Conservation (phyloP, 2,329 filamentous ascomycete species). For the Aschersonia sp. region DNA sequence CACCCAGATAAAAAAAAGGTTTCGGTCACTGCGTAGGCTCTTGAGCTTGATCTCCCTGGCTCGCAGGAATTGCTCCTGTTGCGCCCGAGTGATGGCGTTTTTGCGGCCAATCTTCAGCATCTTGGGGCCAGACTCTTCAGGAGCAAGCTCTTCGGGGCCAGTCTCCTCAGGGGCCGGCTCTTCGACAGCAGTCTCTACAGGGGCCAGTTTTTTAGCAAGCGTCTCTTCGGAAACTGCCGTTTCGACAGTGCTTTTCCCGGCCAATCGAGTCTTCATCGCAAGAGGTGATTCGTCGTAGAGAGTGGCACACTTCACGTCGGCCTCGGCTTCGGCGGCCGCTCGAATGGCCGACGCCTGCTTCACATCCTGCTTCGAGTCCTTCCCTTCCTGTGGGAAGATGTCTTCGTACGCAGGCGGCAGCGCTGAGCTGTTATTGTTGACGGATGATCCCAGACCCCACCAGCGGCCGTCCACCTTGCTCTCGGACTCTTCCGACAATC, state of each 20-base stretch:
- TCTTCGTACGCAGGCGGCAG: constrained; percentile 68
- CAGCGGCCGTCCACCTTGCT: constrained; percentile 40
- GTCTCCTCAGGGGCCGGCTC: constrained; percentile 13
- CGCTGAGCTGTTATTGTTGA: constrained; percentile 27
- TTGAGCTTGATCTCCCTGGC: constrained; percentile 49
- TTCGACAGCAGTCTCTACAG: too few species aligned
- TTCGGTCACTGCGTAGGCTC: constrained; percentile 46
- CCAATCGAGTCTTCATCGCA: constrained; percentile 14
- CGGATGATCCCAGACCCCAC: constrained; percentile 52
- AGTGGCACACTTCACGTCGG: constrained; percentile 40
- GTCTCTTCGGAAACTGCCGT: too few species aligned
- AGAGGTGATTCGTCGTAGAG: constrained; percentile 31
- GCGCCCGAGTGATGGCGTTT: constrained; percentile 48
- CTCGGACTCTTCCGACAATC: constrained; percentile 24
- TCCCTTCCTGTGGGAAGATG: constrained; percentile 47
- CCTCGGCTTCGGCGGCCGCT: constrained; percentile 43
- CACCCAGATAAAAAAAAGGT: constrained; percentile 58
- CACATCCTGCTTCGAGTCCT: constrained; percentile 39
- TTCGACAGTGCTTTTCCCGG: constrained; percentile 9
- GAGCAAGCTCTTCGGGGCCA: constrained; percentile 23
- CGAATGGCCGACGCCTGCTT: constrained; percentile 44
- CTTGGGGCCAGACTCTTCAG: constrained; percentile 23
- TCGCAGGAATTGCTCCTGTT: constrained; percentile 47
- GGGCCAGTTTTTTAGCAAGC: too few species aligned
- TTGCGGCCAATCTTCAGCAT: constrained; percentile 47